Evolutionary conservation across 2,329 filamentous ascomycete genomes (phyloP).

Genomic region (Beauveria varroae): DNA sequence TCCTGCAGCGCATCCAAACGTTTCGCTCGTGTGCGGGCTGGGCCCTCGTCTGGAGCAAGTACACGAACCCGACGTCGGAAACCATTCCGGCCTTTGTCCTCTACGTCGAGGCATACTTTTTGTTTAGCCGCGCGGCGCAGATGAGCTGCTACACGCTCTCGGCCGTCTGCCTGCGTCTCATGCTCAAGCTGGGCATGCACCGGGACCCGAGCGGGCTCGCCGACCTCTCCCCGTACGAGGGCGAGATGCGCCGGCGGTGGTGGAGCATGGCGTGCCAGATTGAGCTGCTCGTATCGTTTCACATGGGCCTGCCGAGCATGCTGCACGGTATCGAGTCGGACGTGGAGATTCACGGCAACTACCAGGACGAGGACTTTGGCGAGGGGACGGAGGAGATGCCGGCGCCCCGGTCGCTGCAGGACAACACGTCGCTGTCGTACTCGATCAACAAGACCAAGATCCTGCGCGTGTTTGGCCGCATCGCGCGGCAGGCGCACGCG

Average conservation of each 20-base stretch:
- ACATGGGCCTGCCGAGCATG: constrained; percentile 61
- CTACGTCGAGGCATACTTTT: constrained; percentile 46
- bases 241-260: constrained; percentile 45
- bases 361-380: constrained; percentile 59
- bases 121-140: constrained; percentile 42
- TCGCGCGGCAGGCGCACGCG: constrained; percentile 42
- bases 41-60: constrained; percentile 43
- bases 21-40: constrained; percentile 45
- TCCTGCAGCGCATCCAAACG: constrained; percentile 37
- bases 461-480: constrained; percentile 39
- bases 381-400: constrained; percentile 49
- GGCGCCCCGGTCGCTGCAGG: constrained; percentile 44
- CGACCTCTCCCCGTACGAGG: constrained; percentile 42
- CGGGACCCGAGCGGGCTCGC: constrained; percentile 46
- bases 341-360: constrained; percentile 51
- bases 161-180: constrained; percentile 42
- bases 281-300: constrained; percentile 58
- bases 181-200: constrained; percentile 52
- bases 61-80: constrained; percentile 38
- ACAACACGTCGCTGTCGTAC: constrained; percentile 53
- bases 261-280: constrained; percentile 51
- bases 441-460: constrained; percentile 43
- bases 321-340: constrained; percentile 57
- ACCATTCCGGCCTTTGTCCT: constrained; percentile 45
- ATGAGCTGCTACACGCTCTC: constrained; percentile 47